Evolutionary conservation across 208 protist genomes (phyloP), one percentile per base, ranked within the genome.

Genomic region (Strigomonas galati): DNA sequence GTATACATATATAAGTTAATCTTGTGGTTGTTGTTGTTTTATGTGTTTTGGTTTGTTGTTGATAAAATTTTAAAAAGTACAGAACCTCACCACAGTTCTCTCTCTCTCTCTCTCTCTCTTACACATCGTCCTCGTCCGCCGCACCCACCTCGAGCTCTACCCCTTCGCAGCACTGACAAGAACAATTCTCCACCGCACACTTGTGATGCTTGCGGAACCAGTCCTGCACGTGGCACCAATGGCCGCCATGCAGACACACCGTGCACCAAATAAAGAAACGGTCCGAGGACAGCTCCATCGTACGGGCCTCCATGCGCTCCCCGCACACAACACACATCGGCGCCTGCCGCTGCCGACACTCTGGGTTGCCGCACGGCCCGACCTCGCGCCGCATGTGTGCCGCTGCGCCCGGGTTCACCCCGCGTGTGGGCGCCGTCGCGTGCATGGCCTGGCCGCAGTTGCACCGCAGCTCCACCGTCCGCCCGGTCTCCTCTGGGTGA

Each of bases 181-280:
- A 69, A 49, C 91, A 97, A 43, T 84, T 84, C 69, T 94, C 87
- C 9, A 93, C 89, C 10, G 91, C 76, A 70, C 91, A 97, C 56
- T 84, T 82, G 0, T 60, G 63, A 67, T 97, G 89, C 69, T 93
- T 93, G 19, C 67, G 61, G 66, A 95, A 94, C 91, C 91, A 97
- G 61, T 89, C 85, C 1, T 74, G 72, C 46, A 94, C 31, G 69
- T 97, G 89, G 32, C 68, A 72, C 71, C 65, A 89, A 65, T 97
- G 91, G 2, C 91, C 91, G 2, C 91, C 91, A 51, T 97, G 91
- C 26, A 94, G 74, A 67, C 91, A 97, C 40, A 86, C 77, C 14
- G 84, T 85, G 72, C 91, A 97, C 91, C 91, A 97, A 15, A 77
- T 78, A 56, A 94, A 91, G 57, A 69, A 90, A 28, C 68, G 62